phyloP scores from a whole-genome alignment of 2,329 filamentous ascomycete species.

The Pyricularia sp. region DNA sequence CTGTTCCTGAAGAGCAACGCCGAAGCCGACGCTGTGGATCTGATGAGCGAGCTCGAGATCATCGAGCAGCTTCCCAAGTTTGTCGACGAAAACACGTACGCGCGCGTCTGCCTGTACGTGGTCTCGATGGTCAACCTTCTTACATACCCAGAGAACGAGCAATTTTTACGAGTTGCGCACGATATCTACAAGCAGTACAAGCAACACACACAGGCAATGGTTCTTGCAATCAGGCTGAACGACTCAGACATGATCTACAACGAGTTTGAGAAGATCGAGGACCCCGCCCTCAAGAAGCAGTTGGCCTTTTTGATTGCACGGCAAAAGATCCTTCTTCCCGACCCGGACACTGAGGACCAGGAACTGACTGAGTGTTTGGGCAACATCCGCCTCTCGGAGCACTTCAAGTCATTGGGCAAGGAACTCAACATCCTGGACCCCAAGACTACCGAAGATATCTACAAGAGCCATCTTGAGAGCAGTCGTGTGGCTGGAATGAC shows the following conservation, averaged over 20 bases:
- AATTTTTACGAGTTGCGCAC: slow-evolving; percentile 88
- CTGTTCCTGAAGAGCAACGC: slow-evolving; percentile 96
- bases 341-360: slow-evolving; percentile 43
- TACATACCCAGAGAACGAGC: slow-evolving; percentile 94
- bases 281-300: slow-evolving; percentile 81
- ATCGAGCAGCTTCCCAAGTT: slow-evolving; percentile 86
- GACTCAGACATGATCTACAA: slow-evolving; percentile 70
- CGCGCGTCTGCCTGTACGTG: slow-evolving; percentile 93
- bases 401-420: slow-evolving; percentile 90
- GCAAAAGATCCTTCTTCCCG: slow-evolving; percentile 77
- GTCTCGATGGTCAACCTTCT: slow-evolving; percentile 97
- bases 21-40: slow-evolving; percentile 93
- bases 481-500: slow-evolving; percentile 87
- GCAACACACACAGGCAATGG: slow-evolving; percentile 86
- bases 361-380: slow-evolving; percentile 76
- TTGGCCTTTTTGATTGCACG: slow-evolving; percentile 87
- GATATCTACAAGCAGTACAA: slow-evolving; percentile 90
- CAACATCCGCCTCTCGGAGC: slow-evolving; percentile 78
- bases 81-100: slow-evolving; percentile 88
- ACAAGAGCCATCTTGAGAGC: slow-evolving; percentile 97
- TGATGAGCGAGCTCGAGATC: slow-evolving; percentile 95
- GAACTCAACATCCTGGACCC: slow-evolving; percentile 95
- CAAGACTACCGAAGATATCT: slow-evolving; percentile 96
- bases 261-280: slow-evolving; percentile 72
- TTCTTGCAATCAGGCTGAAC: slow-evolving; percentile 88